These are phyloP conservation scores for Zymoseptoria ardabiliae DNA, from an alignment of 2,329 filamentous ascomycete species.

Conservation along the genomic window DNA sequence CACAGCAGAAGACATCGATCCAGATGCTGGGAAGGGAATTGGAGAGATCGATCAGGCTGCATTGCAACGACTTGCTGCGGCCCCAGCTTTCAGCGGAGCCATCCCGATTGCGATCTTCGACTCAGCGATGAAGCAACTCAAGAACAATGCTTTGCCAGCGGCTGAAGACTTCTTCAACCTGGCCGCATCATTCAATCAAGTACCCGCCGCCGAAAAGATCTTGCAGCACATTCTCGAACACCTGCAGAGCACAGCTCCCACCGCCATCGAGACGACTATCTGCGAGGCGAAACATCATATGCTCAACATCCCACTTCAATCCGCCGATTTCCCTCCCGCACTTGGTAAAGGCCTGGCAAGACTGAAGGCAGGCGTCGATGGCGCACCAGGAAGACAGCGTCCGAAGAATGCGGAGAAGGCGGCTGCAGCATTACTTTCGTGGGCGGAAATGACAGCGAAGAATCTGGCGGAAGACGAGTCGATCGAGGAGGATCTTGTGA, in stretches of 20 bases:
- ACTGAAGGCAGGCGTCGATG: constrained; percentile 48
- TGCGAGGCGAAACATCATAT: constrained; percentile 67
- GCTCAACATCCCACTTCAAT: constrained; percentile 54
- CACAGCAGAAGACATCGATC: constrained; percentile 56
- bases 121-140: constrained; percentile 69
- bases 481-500: constrained; percentile 47
- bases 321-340: constrained; percentile 64
- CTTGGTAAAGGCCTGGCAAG: constrained; percentile 58
- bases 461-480: constrained; percentile 18
- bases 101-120: constrained; percentile 92
- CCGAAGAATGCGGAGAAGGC: constrained; percentile 39
- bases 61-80: constrained; percentile 59
- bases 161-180: constrained; percentile 75
- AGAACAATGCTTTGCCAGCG: constrained; percentile 53
- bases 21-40: constrained; percentile 45
- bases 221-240: constrained; percentile 64
- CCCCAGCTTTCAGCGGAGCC: constrained; percentile 82
- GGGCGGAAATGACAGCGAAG: constrained; percentile 32
- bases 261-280: constrained; percentile 51
- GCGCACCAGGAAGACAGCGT: constrained; percentile 28
- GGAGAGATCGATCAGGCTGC: constrained; percentile 44
- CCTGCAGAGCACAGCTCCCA: constrained; percentile 47
- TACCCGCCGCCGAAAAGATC: constrained; percentile 59
- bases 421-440: constrained; percentile 43
- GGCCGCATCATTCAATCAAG: constrained; percentile 60